Conservation (phyloP, 2,329 filamentous ascomycete genomes). For the Beauveria bassiana region DNA sequence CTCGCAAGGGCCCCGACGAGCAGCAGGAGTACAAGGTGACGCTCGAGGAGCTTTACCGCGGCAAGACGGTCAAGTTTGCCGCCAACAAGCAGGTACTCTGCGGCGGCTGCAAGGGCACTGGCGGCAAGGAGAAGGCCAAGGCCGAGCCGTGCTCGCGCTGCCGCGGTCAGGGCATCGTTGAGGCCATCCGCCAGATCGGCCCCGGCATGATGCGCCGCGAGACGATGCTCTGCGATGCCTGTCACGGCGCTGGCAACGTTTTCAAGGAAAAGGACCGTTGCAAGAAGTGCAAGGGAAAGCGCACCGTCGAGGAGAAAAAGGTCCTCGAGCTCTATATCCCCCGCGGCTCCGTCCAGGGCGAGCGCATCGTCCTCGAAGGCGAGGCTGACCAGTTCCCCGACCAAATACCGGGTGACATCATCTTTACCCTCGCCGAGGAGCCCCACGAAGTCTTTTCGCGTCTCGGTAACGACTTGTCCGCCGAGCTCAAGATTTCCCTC, state of each 20-base stretch:
- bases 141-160: constrained; percentile 75
- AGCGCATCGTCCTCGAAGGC: constrained; percentile 82
- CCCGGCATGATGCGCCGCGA: constrained; percentile 80
- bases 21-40: constrained; percentile 87
- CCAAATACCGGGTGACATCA: constrained; percentile 83
- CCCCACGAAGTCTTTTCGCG: constrained; percentile 76
- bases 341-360: constrained; percentile 75
- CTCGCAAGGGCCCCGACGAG: constrained; percentile 70
- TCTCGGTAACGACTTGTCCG: constrained; percentile 75
- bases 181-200: constrained; percentile 74
- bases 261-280: constrained; percentile 96
- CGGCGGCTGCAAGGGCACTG: constrained; percentile 75
- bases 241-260: constrained; percentile 74
- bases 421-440: constrained; percentile 80
- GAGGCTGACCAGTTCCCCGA: constrained; percentile 91
- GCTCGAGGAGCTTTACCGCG: constrained; percentile 94
- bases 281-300: constrained; percentile 96
- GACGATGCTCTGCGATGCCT: constrained; percentile 72
- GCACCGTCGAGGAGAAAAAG: constrained; percentile 82
- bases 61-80: constrained; percentile 94
- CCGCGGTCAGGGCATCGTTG: constrained; percentile 68
- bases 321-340: constrained; percentile 95
- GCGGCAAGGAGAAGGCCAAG: constrained; percentile 88
- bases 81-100: constrained; percentile 93
- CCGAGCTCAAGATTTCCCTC: constrained; percentile 72